Conservation (phyloP, 2,329 filamentous ascomycete species). For the Dendryphion nanum region DNA sequence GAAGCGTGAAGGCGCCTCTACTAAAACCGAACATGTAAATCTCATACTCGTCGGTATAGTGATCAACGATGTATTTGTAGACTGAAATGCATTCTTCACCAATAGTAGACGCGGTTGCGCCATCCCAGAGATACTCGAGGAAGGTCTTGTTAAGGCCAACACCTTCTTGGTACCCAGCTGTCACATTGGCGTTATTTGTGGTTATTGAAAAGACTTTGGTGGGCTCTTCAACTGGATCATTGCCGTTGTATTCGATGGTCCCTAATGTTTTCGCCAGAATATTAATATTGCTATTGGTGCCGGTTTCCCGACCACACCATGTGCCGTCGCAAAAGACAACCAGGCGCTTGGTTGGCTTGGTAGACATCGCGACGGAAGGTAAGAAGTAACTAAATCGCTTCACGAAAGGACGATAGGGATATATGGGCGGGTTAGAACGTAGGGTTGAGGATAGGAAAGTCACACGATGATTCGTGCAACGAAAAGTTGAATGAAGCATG, state of each 20-base stretch:
- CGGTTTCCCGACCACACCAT: constrained; percentile 37
- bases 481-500: too few relatives aligned
- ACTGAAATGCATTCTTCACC: constrained; percentile 33
- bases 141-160: constrained; percentile 36
- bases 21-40: constrained; percentile 49
- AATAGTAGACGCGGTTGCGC: constrained; percentile 35
- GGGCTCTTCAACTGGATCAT: constrained; percentile 3
- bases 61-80: constrained; percentile 36
- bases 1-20: constrained; percentile 46
- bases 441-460: too few relatives aligned
- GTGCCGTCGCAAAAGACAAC: constrained; percentile 36
- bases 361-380: constrained; percentile 10
- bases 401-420: too few relatives aligned
- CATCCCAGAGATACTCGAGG: constrained; percentile 37
- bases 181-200: constrained; percentile 13
- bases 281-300: constrained; percentile 32
- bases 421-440: too few relatives aligned
- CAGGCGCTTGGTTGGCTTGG: constrained; percentile 21
- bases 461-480: too few relatives aligned
- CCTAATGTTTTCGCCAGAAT: constrained; percentile 33
- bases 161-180: constrained; percentile 38
- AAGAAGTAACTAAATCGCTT: constrained; percentile 1
- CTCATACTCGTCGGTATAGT: constrained; percentile 37
- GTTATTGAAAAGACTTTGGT: constrained; percentile 23
- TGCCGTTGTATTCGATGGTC: constrained; percentile 14